Evolutionary conservation across 2,329 filamentous ascomycete genomes (phyloP).

Genomic region (Arthrobotrys iridis): DNA sequence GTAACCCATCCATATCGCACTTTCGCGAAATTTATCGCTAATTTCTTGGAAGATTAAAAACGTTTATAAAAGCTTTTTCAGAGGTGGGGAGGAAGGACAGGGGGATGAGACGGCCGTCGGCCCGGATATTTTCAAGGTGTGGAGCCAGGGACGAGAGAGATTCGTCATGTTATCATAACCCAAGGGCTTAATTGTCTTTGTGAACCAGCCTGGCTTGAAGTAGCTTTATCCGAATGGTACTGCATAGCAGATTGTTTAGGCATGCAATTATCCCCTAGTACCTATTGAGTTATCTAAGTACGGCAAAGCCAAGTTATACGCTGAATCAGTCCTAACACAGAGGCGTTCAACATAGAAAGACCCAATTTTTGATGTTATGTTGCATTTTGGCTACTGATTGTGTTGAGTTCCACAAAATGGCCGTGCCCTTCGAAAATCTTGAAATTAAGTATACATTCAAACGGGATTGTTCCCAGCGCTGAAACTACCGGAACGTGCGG

Average conservation of each 20-base stretch:
- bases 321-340: no score
- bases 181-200: no score
- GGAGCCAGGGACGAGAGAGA: conserved; percentile 13
- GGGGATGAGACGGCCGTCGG: conserved; percentile 45
- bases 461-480: neutral
- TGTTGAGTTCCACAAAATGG: neutral
- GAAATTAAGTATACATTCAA: neutral
- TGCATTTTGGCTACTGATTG: neutral
- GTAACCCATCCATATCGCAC: neutral
- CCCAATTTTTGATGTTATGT: neutral
- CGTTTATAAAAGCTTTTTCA: conserved; percentile 34
- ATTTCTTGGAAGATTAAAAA: conserved; percentile 20
- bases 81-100: conserved; percentile 19
- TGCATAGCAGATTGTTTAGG: no score
- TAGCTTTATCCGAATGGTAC: no score
- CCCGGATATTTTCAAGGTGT: conserved; percentile 37
- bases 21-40: conserved; percentile 13
- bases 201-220: no score
- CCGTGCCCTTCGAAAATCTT: no score
- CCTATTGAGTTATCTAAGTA: no score
- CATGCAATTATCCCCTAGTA: no score
- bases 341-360: no score
- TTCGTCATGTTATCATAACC: conserved; percentile 23
- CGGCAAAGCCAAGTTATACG: no score
- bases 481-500: no score